Percentiles rank a stretch among this genome's conserved stretches.
phyloP scores from a whole-genome alignment of 768 basidiomycete species.

The Phallus indusiatus region DNA sequence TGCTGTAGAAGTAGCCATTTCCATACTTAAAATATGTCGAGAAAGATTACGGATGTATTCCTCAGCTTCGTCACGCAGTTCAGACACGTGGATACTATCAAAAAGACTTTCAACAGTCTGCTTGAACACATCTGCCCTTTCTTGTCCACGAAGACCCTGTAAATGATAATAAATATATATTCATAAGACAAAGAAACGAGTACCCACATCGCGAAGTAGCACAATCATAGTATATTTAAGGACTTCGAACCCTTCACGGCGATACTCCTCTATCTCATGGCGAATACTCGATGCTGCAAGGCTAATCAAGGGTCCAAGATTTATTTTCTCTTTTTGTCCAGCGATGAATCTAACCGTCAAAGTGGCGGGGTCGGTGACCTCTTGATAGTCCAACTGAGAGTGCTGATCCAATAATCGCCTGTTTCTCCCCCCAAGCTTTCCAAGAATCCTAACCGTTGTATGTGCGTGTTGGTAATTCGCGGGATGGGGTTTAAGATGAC shows the following conservation, averaged over 20 bases:
- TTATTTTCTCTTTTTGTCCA: constrained; percentile 52
- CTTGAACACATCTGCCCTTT: constrained; percentile 66
- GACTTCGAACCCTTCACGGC: constrained; percentile 28
- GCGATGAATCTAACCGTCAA: constrained; percentile 63
- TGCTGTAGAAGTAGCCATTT: constrained; percentile 51
- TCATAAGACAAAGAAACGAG: neutral
- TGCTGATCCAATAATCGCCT: constrained; percentile 77
- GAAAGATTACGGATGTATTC: constrained; percentile 62
- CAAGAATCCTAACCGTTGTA: constrained; percentile 90
- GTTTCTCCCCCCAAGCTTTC: constrained; percentile 93
- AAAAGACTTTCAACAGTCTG: constrained; percentile 66
- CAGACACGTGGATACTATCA: constrained; percentile 61
- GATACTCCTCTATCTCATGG: constrained; percentile 31
- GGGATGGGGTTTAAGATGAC: constrained; percentile 83
- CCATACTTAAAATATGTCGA: constrained; percentile 60
- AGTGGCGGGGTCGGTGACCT: constrained; percentile 61
- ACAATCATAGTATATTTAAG: constrained; percentile 64
- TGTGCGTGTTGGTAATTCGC: constrained; percentile 85
- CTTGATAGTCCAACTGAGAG: constrained; percentile 60
- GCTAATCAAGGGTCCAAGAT: constrained; percentile 53
- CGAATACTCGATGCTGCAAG: constrained; percentile 57
- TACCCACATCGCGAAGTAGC: constrained; percentile 63
- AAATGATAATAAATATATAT: constrained; percentile 3
- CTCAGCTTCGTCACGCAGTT: constrained; percentile 61
- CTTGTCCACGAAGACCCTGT: constrained; percentile 64